phyloP scores from a whole-genome alignment of 768 basidiomycete genomes.

The Kwoniella sp. region DNA sequence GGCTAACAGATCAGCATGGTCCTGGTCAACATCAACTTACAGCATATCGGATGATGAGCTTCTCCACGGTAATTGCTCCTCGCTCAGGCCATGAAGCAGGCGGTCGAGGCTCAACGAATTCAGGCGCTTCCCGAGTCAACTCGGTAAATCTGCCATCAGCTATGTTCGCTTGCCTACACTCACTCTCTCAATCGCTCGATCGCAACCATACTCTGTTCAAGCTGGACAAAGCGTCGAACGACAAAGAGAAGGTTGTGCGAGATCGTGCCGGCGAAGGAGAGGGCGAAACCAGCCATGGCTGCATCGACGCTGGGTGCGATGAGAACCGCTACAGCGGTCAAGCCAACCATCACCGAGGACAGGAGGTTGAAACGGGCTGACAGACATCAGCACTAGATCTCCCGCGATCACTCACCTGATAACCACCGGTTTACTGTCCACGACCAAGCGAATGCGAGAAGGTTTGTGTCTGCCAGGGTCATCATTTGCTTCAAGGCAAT shows the following conservation, averaged over 20 bases:
- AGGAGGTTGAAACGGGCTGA: conserved; percentile 78
- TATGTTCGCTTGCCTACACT: neutral
- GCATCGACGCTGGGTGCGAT: conserved; percentile 69
- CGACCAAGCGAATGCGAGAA: conserved; percentile 60
- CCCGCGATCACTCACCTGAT: conserved; percentile 16
- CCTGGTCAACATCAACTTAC: conserved; percentile 11
- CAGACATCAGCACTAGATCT: conserved; percentile 15
- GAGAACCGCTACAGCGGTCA: conserved; percentile 65
- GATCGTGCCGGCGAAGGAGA: conserved; percentile 76
- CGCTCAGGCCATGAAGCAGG: conserved; percentile 69
- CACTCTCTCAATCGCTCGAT: conserved; percentile 87
- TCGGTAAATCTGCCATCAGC: conserved; percentile 56
- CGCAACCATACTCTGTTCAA: conserved; percentile 86
- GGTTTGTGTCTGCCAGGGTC: conserved; percentile 36
- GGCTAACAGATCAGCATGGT: conserved; percentile 55
- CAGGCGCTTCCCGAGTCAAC: conserved; percentile 68
- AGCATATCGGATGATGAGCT: conserved; percentile 64
- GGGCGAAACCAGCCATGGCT: conserved; percentile 75
- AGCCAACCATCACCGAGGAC: conserved; percentile 66
- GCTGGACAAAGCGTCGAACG: conserved; percentile 61
- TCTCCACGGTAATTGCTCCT: conserved; percentile 62
- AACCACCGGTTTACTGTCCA: conserved; percentile 83
- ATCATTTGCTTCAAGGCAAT: conserved; percentile 39
- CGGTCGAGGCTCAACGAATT: conserved; percentile 82
- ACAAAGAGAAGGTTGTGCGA: conserved; percentile 60